Evolutionary conservation across 2,329 filamentous ascomycete genomes (phyloP).

Genomic region (Neofusicoccum sp.): DNA sequence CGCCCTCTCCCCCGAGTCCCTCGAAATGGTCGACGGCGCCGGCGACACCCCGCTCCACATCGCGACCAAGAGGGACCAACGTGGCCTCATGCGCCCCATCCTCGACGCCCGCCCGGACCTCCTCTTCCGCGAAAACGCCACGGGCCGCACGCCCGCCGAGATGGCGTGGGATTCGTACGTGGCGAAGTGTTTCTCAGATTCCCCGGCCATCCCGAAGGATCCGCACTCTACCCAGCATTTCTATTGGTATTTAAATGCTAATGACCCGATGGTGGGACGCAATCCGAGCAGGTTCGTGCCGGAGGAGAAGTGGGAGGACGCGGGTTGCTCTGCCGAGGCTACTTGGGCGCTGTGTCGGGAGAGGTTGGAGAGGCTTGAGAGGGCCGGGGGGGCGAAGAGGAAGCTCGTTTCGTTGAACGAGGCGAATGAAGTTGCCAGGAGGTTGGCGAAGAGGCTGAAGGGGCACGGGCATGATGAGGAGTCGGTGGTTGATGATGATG

Average conservation of each 20-base stretch:
- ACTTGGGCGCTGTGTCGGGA: constrained; percentile 44
- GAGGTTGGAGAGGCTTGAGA: constrained; percentile 27
- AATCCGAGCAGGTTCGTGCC: constrained; percentile 27
- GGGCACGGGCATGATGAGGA: background rate
- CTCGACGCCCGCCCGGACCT: constrained; percentile 61
- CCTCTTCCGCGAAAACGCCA: constrained; percentile 72
- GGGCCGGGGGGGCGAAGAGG: constrained; percentile 43
- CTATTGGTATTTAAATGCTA: background rate
- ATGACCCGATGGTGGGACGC: background rate
- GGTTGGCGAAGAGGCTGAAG: constrained; percentile 39
- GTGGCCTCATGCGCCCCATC: constrained; percentile 48
- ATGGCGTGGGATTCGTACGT: constrained; percentile 61
- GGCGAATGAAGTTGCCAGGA: constrained; percentile 63
- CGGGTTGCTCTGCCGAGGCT: too few species aligned
- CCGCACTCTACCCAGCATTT: constrained; percentile 13
- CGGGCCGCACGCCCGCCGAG: constrained; percentile 73
- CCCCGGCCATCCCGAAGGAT: constrained; percentile 23
- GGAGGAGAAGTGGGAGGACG: constrained; percentile 15
- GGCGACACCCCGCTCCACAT: constrained; percentile 69
- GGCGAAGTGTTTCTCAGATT: constrained; percentile 32
- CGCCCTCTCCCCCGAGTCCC: constrained; percentile 44
- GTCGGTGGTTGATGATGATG: background rate
- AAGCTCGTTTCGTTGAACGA: constrained; percentile 60
- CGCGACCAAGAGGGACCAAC: constrained; percentile 47
- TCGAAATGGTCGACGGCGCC: constrained; percentile 63